Base-by-base conservation (phyloP, 345 rosid genomes). In the Corchorus capsularis region DNA sequence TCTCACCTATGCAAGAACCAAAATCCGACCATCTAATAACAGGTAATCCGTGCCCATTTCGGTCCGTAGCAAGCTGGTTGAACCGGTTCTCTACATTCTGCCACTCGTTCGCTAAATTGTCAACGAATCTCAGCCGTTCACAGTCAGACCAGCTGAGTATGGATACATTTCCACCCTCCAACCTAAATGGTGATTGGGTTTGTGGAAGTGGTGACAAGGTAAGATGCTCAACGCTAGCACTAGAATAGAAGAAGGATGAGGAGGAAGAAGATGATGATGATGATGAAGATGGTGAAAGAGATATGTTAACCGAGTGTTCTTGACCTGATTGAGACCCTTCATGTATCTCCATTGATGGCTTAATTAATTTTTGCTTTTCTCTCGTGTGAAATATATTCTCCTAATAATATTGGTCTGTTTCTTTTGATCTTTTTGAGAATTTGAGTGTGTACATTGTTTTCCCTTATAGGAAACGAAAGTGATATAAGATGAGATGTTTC, bases 21-120 rank as follows among this genome's bases (percentile, higher is more conserved):
- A 88, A 88, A 74, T 86, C 86, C 11, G 89, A 81, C 81, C 89
- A 83, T 50, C 75, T 84, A 46, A 83, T 60, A 0, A 52, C 82
- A 55, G 77, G 27, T 0, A 27, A 75, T 52, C 82, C 85, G 32
- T 43, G 46, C 17, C 69, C 80, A 39, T 74, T 64, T 59, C 71
- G 4, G 37, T 27, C 10, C 0, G 66, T n/a, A 32, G 85, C 82
- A 32, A 88, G 75, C 63, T 71, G 75, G 77, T 86, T 46, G 77
- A 86, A 88, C 70, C 84, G 82, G 35, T 69, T 74, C 73, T 81
- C 88, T 3, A 83, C 87, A 8, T 80, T 69, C 49, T 50, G 67
- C 91, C 91, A 88, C 32, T 75, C 82, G 56, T 56, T 80, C 37
- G 62, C 73, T 3, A 54, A 61, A 14, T 54, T 35, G 37, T 79